Conservation (phyloP, 1,139 yeast species). For the Eremothecium coryli region DNA sequence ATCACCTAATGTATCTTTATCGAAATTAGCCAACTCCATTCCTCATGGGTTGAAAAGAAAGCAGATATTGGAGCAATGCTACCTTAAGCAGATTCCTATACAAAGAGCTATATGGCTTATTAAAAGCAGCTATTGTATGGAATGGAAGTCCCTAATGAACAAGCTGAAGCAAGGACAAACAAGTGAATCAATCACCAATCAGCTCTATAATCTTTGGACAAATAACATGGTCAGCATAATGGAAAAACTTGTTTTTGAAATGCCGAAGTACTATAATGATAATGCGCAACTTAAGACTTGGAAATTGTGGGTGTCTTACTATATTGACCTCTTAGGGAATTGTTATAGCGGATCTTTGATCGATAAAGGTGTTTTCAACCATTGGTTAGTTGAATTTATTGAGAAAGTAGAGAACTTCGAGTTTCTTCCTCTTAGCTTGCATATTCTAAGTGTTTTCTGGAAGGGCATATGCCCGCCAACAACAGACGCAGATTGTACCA, state of each 20-base stretch:
- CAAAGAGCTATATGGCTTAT: constrained; percentile 84
- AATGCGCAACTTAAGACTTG: constrained; percentile 33
- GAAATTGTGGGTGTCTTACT: constrained; percentile 48
- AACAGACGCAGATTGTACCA: constrained; percentile 4
- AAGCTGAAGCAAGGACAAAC: constrained; percentile 33
- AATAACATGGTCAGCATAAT: constrained; percentile 30
- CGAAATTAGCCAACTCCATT: constrained; percentile 62
- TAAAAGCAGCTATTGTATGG: constrained; percentile 77
- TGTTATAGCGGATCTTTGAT: constrained; percentile 61
- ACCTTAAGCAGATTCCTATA: constrained; percentile 57
- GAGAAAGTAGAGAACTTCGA: constrained; percentile 38
- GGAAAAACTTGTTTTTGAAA: constrained; percentile 26
- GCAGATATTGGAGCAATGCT: constrained; percentile 61
- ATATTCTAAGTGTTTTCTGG: constrained; percentile 66
- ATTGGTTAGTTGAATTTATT: constrained; percentile 52
- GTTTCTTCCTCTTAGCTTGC: constrained; percentile 44
- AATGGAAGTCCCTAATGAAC: constrained; percentile 56
- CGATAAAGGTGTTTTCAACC: constrained; percentile 51
- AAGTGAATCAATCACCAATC: constrained; percentile 36
- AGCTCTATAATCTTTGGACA: constrained; percentile 84
- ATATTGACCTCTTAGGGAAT: constrained; percentile 50
- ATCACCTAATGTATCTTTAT: constrained; percentile 53
- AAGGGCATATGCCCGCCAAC: constrained; percentile 36
- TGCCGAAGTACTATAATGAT: constrained; percentile 26
- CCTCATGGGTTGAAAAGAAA: constrained; percentile 86